These are phyloP conservation scores for Quercus tomentella DNA, from an alignment of 331 rosid genomes.

Conservation along the genomic window DNA sequence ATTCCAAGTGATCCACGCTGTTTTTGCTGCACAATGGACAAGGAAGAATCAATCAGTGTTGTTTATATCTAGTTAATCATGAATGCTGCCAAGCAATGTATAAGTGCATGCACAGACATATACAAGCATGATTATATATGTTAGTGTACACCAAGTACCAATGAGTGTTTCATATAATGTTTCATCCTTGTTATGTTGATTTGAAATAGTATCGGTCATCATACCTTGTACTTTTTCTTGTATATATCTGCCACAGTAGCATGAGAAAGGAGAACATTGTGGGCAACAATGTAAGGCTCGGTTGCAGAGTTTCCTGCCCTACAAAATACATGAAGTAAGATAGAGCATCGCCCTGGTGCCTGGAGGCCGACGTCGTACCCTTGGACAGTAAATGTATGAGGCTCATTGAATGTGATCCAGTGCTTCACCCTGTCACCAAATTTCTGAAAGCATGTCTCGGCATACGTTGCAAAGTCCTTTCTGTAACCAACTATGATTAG, in stretches of 20 bases:
- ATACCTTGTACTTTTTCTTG: slow-evolving; percentile 69
- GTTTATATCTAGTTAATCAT: not conserved
- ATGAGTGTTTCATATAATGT: no score
- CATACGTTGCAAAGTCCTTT: slow-evolving; percentile 68
- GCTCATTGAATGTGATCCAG: slow-evolving; percentile 98
- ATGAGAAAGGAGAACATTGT: slow-evolving; percentile 75
- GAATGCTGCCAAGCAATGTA: not conserved
- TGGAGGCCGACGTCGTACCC: slow-evolving; percentile 85
- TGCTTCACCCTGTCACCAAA: slow-evolving; percentile 95
- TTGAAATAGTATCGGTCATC: not conserved
- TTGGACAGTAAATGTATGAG: slow-evolving; percentile 78
- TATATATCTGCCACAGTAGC: slow-evolving; percentile 60
- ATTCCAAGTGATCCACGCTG: slow-evolving; percentile 79
- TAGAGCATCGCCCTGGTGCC: slow-evolving; percentile 96
- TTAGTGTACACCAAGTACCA: not conserved
- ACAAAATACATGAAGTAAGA: slow-evolving; percentile 50
- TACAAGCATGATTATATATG: not conserved
- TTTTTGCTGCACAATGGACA: slow-evolving; percentile 28
- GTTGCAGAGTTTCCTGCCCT: slow-evolving; percentile 76
- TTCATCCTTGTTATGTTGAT: not conserved
- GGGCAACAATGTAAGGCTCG: slow-evolving; percentile 91
- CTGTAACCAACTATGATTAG: slow-evolving; percentile 28
- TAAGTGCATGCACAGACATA: not conserved
- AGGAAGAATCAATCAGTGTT: not conserved
- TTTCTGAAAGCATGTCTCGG: slow-evolving; percentile 80